Percentiles rank a stretch among this genome's conserved stretches.
Conservation (phyloP, 148 eudicot species). For the Rhododendron henanense region DNA sequence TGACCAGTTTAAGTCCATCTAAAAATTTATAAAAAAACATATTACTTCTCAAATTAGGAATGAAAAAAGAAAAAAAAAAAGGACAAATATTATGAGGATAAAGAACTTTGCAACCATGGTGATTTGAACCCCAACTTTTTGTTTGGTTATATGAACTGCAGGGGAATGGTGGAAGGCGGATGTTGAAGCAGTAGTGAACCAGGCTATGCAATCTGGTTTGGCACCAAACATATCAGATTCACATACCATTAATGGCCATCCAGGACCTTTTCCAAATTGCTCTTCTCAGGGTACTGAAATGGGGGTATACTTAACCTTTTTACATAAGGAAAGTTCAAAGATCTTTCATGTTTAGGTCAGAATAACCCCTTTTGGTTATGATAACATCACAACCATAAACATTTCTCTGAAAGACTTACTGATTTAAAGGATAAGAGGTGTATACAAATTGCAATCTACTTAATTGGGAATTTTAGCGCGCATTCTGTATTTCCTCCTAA, state of each 20-base stretch:
- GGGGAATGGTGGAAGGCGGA: constrained; percentile 94
- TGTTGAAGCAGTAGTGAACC: constrained; percentile 56
- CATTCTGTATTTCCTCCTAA: background rate
- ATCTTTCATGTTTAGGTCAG: background rate
- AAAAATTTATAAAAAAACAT: background rate
- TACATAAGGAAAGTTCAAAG: background rate
- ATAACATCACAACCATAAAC: background rate
- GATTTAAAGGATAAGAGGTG: background rate
- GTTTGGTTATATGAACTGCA: constrained; percentile 18
- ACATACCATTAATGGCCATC: constrained; percentile 65
- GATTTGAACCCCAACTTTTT: background rate
- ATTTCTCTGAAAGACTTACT: background rate
- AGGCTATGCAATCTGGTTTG: constrained; percentile 46
- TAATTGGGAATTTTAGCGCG: no score
- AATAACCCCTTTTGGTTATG: background rate
- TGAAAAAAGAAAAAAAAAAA: background rate
- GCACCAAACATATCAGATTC: constrained; percentile 78
- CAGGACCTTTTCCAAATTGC: constrained; percentile 61
- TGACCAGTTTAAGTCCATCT: background rate
- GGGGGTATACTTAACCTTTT: background rate
- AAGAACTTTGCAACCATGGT: background rate
- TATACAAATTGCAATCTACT: background rate
- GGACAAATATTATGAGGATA: background rate
- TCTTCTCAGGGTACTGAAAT: constrained; percentile 28
- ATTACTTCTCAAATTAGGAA: background rate